Evolutionary conservation across 2,329 filamentous ascomycete genomes (phyloP), one percentile per base, ranked within the genome.

Genomic region (Diaporthe capsici): DNA sequence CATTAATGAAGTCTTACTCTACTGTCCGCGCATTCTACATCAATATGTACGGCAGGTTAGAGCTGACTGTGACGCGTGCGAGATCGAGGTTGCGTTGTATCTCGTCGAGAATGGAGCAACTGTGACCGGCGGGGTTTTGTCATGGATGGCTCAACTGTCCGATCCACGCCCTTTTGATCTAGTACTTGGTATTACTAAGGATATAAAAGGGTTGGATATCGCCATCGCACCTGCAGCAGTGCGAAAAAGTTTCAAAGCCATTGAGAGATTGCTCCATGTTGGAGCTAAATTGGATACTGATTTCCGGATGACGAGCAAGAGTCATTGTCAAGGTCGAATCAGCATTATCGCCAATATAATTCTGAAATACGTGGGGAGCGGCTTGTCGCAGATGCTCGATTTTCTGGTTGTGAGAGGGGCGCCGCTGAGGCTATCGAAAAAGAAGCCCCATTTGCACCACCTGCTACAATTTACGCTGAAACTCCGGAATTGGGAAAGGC

Each of bases 401-500:
- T 55, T 55, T 17, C 7, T 71, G 51, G 37, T 57, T 15, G 6
- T 1, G 20, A 39, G 10, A 57, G 67, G 67, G 12, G 51, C 67
- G 3, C 37, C 53, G 1, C 15, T 71, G 5, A 28, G 67, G 22
- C 15, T 71, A 0, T 71, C 51, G 1, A 34, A 20, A 31, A 44
- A 9, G 34, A 57, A 22, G 39, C 10, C 34, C 5, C 49, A 55
- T 28, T 8, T 37, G 10, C 39, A 53, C 37, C 22, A 55, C 17
- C n/a, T 71, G 22, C n/a, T 57, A 5, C 22, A 44, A 7, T n/a
- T 17, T n/a, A 39, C 39, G 15, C 17, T 55, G 20, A 9, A 51
- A 3, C 2, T n/a, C 20, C 2, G 4, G 15, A 0, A 2, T 4
- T 28, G 28, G n/a, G n/a, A n/a, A n/a, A n/a, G n/a, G n/a, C n/a